These are phyloP conservation scores for Nyctanthes arbortristis DNA, from an alignment of 257 asterid genomes.

Conservation along the genomic window DNA sequence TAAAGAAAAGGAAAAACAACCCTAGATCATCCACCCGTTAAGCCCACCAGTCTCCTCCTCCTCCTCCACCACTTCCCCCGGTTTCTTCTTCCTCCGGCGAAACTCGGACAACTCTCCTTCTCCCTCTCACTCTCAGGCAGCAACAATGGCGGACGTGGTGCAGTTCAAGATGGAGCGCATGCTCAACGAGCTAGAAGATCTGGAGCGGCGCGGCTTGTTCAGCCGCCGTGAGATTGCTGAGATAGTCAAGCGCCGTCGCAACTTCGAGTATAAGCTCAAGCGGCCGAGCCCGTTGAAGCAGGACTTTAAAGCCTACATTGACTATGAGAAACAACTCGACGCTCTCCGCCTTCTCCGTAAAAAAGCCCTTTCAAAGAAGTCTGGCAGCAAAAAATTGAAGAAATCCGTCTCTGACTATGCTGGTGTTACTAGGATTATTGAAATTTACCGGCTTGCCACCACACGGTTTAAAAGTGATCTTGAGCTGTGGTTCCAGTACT, in stretches of 20 bases:
- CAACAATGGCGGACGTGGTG: conserved; percentile 86
- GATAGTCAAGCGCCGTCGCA: conserved; percentile 86
- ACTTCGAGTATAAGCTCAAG: conserved; percentile 93
- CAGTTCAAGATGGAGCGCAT: conserved; percentile 91
- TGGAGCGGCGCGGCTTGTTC: conserved; percentile 76
- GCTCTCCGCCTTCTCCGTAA: conserved; percentile 70
- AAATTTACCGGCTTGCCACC: conserved; percentile 74
- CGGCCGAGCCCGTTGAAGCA: conserved; percentile 79
- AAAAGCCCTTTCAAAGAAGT: conserved; percentile 39
- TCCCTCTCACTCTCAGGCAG: background rate
- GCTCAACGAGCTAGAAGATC: conserved; percentile 84
- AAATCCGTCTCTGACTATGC: conserved; percentile 75
- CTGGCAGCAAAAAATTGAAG: conserved; percentile 46
- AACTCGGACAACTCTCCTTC: background rate
- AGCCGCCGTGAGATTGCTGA: conserved; percentile 76
- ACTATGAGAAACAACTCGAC: conserved; percentile 79
- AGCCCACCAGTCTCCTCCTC: conserved; percentile 20
- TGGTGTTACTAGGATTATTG: conserved; percentile 68
- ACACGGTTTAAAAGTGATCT: conserved; percentile 87
- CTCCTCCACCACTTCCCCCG: background rate
- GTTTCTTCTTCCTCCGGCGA: background rate
- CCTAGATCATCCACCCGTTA: conserved; percentile 29
- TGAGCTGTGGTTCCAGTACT: conserved; percentile 88
- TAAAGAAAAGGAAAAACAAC: too few relatives aligned
- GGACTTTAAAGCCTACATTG: conserved; percentile 71